These are phyloP conservation scores for Chaetomium globosum DNA, from an alignment of 2,329 filamentous ascomycete species.

Conservation along the genomic window DNA sequence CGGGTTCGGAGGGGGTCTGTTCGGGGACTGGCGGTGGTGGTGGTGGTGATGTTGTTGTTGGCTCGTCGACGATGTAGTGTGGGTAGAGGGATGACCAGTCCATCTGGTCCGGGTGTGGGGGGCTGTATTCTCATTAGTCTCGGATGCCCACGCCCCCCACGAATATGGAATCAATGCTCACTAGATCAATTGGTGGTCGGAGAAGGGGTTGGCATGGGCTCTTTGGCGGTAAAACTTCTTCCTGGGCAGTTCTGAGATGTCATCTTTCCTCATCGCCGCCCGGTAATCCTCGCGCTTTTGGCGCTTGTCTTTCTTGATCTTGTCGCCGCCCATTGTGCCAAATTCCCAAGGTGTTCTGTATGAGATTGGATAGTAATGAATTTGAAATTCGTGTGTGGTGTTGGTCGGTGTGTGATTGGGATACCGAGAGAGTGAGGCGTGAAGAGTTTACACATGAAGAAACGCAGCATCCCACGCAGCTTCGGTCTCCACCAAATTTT, in stretches of 20 bases:
- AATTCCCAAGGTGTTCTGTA: not conserved
- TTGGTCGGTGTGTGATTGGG: constrained; percentile 1
- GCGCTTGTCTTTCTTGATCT: constrained; percentile 54
- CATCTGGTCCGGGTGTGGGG: constrained; percentile 78
- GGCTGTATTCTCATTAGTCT: constrained; percentile 54
- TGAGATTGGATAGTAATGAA: not conserved
- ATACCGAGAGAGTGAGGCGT: not conserved
- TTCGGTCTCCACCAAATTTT: constrained; percentile 17
- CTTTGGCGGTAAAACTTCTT: constrained; percentile 97
- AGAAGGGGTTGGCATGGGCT: constrained; percentile 97
- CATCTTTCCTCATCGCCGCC: constrained; percentile 55
- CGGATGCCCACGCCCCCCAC: too few relatives aligned
- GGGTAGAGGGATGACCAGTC: constrained; percentile 89
- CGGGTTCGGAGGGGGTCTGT: constrained; percentile 25
- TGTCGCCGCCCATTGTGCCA: constrained; percentile 46
- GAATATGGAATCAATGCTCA: constrained; percentile 27
- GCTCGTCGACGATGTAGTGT: constrained; percentile 58
- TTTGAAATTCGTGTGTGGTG: not conserved
- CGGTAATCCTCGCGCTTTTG: constrained; percentile 69
- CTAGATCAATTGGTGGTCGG: constrained; percentile 89
- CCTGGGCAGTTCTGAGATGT: constrained; percentile 69
- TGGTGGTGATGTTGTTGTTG: constrained; percentile 14
- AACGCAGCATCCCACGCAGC: not conserved
- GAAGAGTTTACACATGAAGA: not conserved
- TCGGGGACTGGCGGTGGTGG: constrained; percentile 36